Base-by-base conservation (phyloP, 768 basidiomycete species). In the Leccinum pellstonianum region DNA sequence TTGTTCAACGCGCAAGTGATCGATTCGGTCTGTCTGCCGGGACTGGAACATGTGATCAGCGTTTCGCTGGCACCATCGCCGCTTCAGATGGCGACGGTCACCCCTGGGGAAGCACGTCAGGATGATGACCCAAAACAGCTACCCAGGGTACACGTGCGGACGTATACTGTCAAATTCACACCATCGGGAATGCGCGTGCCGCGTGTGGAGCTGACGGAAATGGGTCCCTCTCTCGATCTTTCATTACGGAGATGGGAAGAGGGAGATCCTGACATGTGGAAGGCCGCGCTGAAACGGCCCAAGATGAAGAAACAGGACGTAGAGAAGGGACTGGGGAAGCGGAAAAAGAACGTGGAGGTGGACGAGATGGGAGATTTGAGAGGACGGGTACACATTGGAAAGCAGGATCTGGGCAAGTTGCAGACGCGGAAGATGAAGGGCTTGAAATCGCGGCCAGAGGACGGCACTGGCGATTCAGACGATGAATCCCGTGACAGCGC, bases 381-480 rank as follows among this genome's bases (percentile, higher is more conserved):
- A 67, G 97, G 95, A 48, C 81, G 86, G 59, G 84, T 99, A 29
- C 95, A 98, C 74, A 75, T 98, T 57, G 91, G 78, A 59, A 92
- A 86, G 73, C 96, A 99, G 78, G 93, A 98, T 76, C 72, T 99
- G 67, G 76, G 74, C 64, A 90, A 83, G 77, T 68, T 98, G 75
- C 94, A 97, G 81, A 87, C 87, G 59, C 83, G 94, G 70, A 97
- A 97, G 81, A 96, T 98, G 93, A 98, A 97, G 78, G 96, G 93
- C 10, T 74, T 99, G 62, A 91, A 87, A 70, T 70, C 72, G 35
- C 75, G 71, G 46, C 58, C 56, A 33, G 63, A 58, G 10, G 59
- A 25, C 3, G 53, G 54, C 5, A 54, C 55, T 19, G 47, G 38
- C 3, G 59, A 47, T 10, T 43, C 55, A 31, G 55, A 43, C 5